Evolutionary conservation across 257 asterid species (phyloP), one percentile per base, ranked within the genome.

Genomic region (Solanum rostratum): DNA sequence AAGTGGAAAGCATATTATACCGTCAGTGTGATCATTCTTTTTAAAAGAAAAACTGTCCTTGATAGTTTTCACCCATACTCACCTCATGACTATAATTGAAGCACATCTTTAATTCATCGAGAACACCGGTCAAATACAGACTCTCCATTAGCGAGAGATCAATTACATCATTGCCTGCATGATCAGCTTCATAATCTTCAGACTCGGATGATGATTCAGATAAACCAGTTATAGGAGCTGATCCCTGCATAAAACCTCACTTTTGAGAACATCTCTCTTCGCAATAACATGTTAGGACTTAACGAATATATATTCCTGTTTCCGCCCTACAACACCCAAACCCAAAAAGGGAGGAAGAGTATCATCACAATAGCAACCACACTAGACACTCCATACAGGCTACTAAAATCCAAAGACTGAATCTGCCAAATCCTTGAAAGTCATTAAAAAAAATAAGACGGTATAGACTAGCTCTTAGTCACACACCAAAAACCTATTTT

Each of bases 31-130:
- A 53, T 52, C 55, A n/a, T 27, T 53, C 20, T 13, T 50, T 30
- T 60, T 29, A 19, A 65, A 82, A 54, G 55, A 14, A 49, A 65
- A 30, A 65, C 14, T 82, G 41, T 15, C 29, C 45, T 46, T 30
- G 30, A 41, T 7, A 29, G 46, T 57, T 68, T 50, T 52, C 85
- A 68, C 19, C 53, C 80, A 88, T 24, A 53, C 91, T 84, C 90
- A 93, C 99, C 91, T 90, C 92, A 91, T 92, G 88, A 84, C 90
- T 89, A 87, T 95, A 96, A 89, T 93, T 90, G 92, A 96, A 92
- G 89, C 91, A 82, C 86, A 96, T 91, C 91, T 93, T 96, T 86
- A 96, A 90, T 90, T 93, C 98, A 82, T 96, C 99, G 85, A 96
- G 94, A 83, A 88, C 88, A 62, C 99, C 98, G 65, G 94, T 95